These are phyloP conservation scores for Corchorus olitorius DNA, from an alignment of 345 rosid genomes.

Conservation along the genomic window DNA sequence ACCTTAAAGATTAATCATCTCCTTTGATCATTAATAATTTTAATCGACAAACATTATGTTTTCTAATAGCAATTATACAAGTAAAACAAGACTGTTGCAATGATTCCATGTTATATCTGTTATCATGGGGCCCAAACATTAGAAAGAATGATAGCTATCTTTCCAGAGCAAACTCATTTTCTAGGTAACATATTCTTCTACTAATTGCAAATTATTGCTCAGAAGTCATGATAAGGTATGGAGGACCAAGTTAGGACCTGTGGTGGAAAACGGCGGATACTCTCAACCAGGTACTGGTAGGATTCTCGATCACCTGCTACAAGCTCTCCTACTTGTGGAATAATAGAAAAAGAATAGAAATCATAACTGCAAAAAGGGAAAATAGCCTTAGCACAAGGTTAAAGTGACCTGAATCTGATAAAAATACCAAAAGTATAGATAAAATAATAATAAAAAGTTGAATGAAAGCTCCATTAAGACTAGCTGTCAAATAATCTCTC, in stretches of 20 bases:
- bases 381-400: neutral
- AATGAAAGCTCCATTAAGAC: neutral
- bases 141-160: neutral
- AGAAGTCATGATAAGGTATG: neutral
- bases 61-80: neutral
- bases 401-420: neutral
- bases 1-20: neutral
- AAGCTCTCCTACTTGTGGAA: slow-evolving; percentile 80
- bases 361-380: slow-evolving; percentile 63
- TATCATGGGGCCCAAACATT: neutral
- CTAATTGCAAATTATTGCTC: slow-evolving; percentile 1
- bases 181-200: neutral
- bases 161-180: neutral
- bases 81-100: neutral
- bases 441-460: neutral
- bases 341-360: slow-evolving; percentile 76
- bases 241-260: slow-evolving; percentile 53
- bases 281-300: slow-evolving; percentile 92
- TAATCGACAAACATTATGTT: neutral
- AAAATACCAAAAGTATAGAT: neutral
- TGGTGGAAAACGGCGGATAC: slow-evolving; percentile 85
- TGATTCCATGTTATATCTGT: neutral
- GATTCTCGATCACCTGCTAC: slow-evolving; percentile 84
- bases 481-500: neutral
- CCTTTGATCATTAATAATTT: neutral